Conservation (phyloP, 441 rosid species). For the Cnidoscolus chayamansa region DNA sequence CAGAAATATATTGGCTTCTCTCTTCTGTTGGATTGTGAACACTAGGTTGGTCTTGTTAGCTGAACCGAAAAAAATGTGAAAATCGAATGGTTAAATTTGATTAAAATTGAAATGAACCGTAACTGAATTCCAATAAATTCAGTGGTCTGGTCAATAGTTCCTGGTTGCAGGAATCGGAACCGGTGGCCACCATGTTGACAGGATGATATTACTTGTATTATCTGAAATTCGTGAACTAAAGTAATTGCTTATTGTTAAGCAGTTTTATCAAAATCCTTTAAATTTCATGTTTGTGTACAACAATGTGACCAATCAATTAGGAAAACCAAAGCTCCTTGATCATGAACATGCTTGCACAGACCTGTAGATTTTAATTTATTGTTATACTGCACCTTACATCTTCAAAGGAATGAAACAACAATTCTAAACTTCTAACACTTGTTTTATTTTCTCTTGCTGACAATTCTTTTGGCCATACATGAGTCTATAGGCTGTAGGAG, state of each 20-base stretch:
- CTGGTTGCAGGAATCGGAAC: too few species aligned
- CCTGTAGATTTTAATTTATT: constrained; percentile 15
- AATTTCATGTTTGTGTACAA: not conserved
- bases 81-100: too few species aligned
- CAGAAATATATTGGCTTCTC: too few species aligned
- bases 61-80: too few species aligned
- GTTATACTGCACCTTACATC: not conserved
- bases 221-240: not conserved
- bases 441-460: not conserved
- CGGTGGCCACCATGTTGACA: too few species aligned
- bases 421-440: not conserved
- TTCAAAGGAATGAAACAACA: constrained; percentile 8
- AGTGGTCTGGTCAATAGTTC: too few species aligned
- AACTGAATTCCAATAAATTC: too few species aligned
- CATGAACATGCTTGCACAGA: constrained; percentile 6
- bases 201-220: not conserved
- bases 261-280: not conserved
- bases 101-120: too few species aligned
- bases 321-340: constrained; percentile 7
- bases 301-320: not conserved
- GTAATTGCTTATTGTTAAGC: not conserved
- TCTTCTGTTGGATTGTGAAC: too few species aligned
- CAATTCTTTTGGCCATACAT: not conserved
- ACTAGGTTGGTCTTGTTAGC: too few species aligned
- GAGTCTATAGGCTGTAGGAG: not conserved